These are phyloP conservation scores for Grigorovia humatica DNA, from an alignment of 805 yeast genomes.

Conservation along the genomic window DNA sequence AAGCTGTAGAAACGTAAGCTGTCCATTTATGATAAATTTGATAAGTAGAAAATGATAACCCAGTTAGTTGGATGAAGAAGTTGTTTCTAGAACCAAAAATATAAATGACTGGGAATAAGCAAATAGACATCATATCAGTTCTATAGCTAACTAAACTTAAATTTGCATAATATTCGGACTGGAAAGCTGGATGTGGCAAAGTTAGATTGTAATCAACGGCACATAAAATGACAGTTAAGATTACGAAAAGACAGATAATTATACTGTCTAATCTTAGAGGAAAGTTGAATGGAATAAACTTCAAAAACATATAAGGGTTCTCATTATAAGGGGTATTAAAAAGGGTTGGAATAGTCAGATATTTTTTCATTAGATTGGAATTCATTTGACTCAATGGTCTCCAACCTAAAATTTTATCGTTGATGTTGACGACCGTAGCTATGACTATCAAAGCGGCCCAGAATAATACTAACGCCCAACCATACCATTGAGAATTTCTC, in stretches of 20 bases:
- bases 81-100: slow-evolving; percentile 69
- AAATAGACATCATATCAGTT: slow-evolving; percentile 40
- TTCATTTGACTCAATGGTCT: slow-evolving; percentile 7
- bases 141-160: slow-evolving; percentile 41
- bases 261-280: slow-evolving; percentile 26
- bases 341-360: slow-evolving; percentile 23
- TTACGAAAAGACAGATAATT: slow-evolving; percentile 25
- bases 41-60: slow-evolving; percentile 52
- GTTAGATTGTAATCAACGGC: slow-evolving; percentile 28
- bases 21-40: slow-evolving; percentile 57
- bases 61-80: slow-evolving; percentile 49
- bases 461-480: slow-evolving; percentile 37
- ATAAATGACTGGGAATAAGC: slow-evolving; percentile 47
- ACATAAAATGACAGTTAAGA: slow-evolving; percentile 25
- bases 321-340: slow-evolving; percentile 11
- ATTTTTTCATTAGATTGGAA: slow-evolving; percentile 16
- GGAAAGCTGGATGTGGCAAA: slow-evolving; percentile 31
- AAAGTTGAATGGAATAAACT: slow-evolving; percentile 23
- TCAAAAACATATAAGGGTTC: slow-evolving; percentile 13
- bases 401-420: slow-evolving; percentile 18
- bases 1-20: slow-evolving; percentile 41
- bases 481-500: slow-evolving; percentile 32
- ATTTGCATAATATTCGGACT: slow-evolving; percentile 27
- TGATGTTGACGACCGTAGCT: slow-evolving; percentile 25
- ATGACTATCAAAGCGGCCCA: slow-evolving; percentile 31